A percentile compares a stretch with the other conserved stretches of the same genome.
phyloP scores from a whole-genome alignment of 164 flowering plant genomes.

The Dillenia suffruticosa region DNA sequence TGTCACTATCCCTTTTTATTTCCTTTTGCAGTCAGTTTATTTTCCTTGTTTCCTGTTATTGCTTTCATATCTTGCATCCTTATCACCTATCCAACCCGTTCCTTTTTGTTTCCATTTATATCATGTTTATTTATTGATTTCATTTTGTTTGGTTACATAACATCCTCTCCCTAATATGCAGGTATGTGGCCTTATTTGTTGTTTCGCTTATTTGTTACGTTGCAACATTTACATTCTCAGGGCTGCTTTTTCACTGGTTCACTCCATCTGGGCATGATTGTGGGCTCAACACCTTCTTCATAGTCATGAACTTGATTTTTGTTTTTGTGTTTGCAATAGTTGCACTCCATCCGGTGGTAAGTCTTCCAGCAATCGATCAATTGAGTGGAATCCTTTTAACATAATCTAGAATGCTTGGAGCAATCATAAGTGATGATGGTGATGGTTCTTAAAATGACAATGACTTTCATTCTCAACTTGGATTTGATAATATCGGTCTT shows the following conservation, averaged over 20 bases:
- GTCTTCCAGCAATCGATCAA: conserved; percentile 12
- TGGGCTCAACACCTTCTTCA: conserved; percentile 90
- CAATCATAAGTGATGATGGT: too few relatives aligned
- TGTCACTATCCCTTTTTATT: too few relatives aligned
- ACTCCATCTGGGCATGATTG: conserved; percentile 94
- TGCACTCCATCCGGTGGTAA: conserved; percentile 86
- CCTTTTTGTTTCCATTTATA: background rate
- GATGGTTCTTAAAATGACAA: too few relatives aligned
- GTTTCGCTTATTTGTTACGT: conserved; percentile 83
- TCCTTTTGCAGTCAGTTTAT: too few relatives aligned
- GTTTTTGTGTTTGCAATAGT: conserved; percentile 69
- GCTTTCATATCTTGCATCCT: too few relatives aligned
- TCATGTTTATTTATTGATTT: background rate
- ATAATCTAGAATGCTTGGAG: too few relatives aligned
- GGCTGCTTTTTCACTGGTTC: conserved; percentile 88
- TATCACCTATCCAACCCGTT: too few relatives aligned
- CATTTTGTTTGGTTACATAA: background rate
- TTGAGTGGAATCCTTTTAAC: too few relatives aligned
- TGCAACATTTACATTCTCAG: conserved; percentile 70
- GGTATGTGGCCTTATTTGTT: conserved; percentile 84
- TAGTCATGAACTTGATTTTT: conserved; percentile 66
- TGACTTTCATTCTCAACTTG: too few relatives aligned
- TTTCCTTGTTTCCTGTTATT: too few relatives aligned
- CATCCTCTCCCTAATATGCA: conserved; percentile 18
- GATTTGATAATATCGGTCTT: too few relatives aligned